Percentiles rank a stretch among this genome's conserved stretches.
Conservation (phyloP, 2,329 filamentous ascomycete genomes). For the Nigrograna mackinnonii region DNA sequence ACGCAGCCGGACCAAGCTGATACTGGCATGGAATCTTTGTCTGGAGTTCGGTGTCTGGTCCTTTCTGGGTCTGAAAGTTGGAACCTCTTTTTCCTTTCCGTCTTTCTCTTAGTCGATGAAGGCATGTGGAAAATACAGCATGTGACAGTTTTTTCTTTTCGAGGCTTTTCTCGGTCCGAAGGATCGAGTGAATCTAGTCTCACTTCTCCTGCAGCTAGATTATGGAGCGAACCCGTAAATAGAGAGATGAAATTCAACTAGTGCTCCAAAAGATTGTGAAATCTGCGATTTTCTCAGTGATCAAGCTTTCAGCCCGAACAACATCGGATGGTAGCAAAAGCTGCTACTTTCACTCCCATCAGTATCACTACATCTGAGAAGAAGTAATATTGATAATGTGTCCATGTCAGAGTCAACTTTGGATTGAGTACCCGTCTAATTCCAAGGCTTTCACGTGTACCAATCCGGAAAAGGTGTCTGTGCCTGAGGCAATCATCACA, state of each 20-base stretch:
- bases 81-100: constrained; percentile 26
- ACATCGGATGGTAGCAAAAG: too few relatives aligned
- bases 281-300: too few relatives aligned
- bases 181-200: neutral
- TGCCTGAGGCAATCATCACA: too few relatives aligned
- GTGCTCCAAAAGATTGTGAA: too few relatives aligned
- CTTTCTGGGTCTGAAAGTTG: constrained; percentile 20
- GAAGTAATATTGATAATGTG: too few relatives aligned
- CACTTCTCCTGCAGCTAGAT: neutral
- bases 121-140: neutral
- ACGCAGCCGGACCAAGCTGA: constrained; percentile 5
- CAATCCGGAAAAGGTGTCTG: too few relatives aligned
- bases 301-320: too few relatives aligned
- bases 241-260: constrained; percentile 4
- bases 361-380: too few relatives aligned
- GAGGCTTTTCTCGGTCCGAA: neutral
- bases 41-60: constrained; percentile 30
- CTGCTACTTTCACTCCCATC: too few relatives aligned
- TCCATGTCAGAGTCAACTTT: too few relatives aligned
- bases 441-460: too few relatives aligned
- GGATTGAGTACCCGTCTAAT: too few relatives aligned
- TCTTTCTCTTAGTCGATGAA: constrained; percentile 9
- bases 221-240: constrained; percentile 1
- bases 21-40: constrained; percentile 21
- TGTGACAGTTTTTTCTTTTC: constrained; percentile 1